Base-by-base conservation (phyloP, 2,329 filamentous ascomycete genomes). In the Cercospora nicotianae region DNA sequence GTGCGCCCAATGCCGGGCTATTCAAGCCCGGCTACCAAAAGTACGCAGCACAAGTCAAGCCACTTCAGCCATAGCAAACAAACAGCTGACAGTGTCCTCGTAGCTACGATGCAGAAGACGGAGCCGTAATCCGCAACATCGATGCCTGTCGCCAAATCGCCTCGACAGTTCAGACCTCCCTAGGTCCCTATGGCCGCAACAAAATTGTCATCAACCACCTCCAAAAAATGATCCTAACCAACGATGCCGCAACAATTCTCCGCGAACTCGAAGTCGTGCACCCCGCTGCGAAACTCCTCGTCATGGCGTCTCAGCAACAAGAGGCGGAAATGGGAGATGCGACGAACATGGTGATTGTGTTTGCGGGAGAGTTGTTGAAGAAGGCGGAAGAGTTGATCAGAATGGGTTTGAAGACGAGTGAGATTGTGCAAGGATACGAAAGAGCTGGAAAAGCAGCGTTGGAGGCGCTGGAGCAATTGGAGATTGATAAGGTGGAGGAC, bases 121-220 rank as follows among this genome's bases (percentile, higher is more conserved):
- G 95, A 80, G 96, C 95, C 74, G 94, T 99, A 74, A 87, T 98
- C 73, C 93, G 95, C 79, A 99, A 99, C 82, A 98, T 99, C 83
- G 96, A 99, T 79, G 95, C 96, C 80, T 99, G 95, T 85, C 89
- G 94, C 73, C 92, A 95, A 74, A 98, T 99, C 81, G 90, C 95
- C 67, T 92, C 91, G 77, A 99, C 95, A 63, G 95, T 99, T 60
- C 93, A 97, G 85, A 98, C 95, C 66, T 98, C 95, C 57, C 87
- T 99, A 39, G 96, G 95, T 63, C 95, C 95, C 69, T 97, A 97
- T 82, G 95, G 95, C 78, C 92, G 95, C 82, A 99, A 99, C 87
- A 99, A 99, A 86, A 94, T 99, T 79, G 93, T 99, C 84, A 98
- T 99, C 86, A 99, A 99, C 86, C 96, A 99, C 84, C 87, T 99